Percentiles rank a stretch among this genome's conserved stretches.
These are phyloP conservation scores for Pythium scleroteichum DNA, from an alignment of 352 stramenopile genomes.

Conservation along the genomic window DNA sequence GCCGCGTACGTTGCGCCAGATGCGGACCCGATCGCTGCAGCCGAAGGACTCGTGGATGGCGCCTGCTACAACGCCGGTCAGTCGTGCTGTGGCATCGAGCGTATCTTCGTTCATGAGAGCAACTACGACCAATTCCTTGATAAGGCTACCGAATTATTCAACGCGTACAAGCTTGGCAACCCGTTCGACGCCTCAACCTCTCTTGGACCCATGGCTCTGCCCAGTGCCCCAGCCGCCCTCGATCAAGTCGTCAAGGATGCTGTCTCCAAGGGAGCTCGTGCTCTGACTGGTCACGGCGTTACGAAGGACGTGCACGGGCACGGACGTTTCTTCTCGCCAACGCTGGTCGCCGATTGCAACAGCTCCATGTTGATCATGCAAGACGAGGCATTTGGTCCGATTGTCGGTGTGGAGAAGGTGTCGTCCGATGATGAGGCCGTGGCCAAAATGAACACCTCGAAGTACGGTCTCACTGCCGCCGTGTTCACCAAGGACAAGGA, in stretches of 20 bases:
- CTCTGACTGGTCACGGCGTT: constrained; percentile 49
- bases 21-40: constrained; percentile 63
- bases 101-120: constrained; percentile 82
- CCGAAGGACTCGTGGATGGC: constrained; percentile 73
- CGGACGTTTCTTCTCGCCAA: constrained; percentile 79
- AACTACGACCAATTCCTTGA: constrained; percentile 83
- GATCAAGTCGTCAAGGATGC: constrained; percentile 70
- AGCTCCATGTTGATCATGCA: constrained; percentile 77
- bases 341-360: constrained; percentile 65
- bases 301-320: constrained; percentile 48
- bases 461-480: constrained; percentile 76
- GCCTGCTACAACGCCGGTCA: constrained; percentile 86
- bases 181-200: constrained; percentile 60
- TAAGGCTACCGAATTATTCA: constrained; percentile 60
- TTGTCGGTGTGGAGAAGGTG: constrained; percentile 75
- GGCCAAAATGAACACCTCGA: constrained; percentile 76
- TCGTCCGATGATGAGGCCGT: constrained; percentile 73
- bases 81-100: constrained; percentile 82
- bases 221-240: constrained; percentile 45
- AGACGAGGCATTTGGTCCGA: constrained; percentile 84
- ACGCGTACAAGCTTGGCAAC: constrained; percentile 66
- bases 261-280: constrained; percentile 62
- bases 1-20: constrained; percentile 73
- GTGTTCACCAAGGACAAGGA: constrained; percentile 65
- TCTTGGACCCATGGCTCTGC: constrained; percentile 73